Evolutionary conservation across 2,329 filamentous ascomycete species (phyloP).

Genomic region (Aureobasidium namibiae): DNA sequence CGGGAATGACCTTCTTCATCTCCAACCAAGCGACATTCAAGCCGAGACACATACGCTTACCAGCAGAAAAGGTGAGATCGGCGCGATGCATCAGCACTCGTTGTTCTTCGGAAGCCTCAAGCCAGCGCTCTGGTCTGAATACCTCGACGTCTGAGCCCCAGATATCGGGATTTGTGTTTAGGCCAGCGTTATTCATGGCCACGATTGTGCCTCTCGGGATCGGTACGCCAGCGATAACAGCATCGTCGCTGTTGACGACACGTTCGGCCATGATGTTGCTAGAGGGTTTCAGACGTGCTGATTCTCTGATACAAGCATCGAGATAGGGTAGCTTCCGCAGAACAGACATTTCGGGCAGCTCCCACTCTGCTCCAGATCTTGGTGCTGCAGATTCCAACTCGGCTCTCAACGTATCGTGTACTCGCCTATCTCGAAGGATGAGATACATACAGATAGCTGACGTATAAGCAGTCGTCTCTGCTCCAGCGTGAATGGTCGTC

Average conservation of each 20-base stretch:
- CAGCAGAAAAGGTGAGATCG: not conserved
- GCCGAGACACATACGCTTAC: not conserved
- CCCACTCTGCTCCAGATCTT: not conserved
- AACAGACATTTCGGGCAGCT: not conserved
- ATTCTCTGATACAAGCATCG: not conserved
- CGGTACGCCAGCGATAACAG: not conserved
- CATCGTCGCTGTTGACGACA: not conserved
- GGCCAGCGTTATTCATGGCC: not conserved
- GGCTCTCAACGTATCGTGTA: not conserved
- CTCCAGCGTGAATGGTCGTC: not conserved
- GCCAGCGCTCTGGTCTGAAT: not conserved
- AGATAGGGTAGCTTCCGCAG: not conserved
- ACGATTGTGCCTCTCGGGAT: not conserved
- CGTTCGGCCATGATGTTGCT: not conserved
- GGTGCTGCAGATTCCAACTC: not conserved
- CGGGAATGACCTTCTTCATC: not conserved
- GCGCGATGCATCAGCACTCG: not conserved
- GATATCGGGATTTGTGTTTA: not conserved
- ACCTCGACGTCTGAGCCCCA: not conserved
- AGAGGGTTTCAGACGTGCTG: not conserved
- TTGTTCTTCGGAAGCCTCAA: not conserved
- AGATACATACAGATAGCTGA: not conserved
- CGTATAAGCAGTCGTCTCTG: not conserved
- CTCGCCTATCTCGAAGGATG: not conserved
- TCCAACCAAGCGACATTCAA: not conserved